Percentiles rank a stretch among this genome's conserved stretches.
These are phyloP conservation scores for Candida sp. DNA, from an alignment of 1,139 yeast genomes.

Conservation along the genomic window DNA sequence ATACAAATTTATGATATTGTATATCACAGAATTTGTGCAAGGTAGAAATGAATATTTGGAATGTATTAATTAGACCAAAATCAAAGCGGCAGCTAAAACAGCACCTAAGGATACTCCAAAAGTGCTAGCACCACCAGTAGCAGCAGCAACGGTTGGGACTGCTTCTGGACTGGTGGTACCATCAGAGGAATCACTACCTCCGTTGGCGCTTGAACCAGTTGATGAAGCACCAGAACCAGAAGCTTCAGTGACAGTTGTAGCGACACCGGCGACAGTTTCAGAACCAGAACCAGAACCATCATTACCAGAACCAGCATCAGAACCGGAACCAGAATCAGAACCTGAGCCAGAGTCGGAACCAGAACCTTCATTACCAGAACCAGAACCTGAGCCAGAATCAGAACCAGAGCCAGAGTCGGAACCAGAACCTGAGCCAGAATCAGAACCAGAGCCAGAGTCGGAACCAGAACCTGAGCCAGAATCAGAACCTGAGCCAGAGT, in stretches of 20 bases:
- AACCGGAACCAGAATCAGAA: too few relatives aligned
- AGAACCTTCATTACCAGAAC: conserved; percentile 1
- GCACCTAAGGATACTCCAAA: not conserved
- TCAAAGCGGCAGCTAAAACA: not conserved
- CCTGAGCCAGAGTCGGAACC: conserved; percentile 3
- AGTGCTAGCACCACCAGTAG: not conserved
- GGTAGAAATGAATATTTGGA: not conserved
- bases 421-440: too few relatives aligned
- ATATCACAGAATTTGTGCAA: too few relatives aligned
- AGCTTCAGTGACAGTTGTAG: too few relatives aligned
- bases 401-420: conserved; percentile 4
- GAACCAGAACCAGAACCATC: not conserved
- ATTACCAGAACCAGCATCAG: too few relatives aligned
- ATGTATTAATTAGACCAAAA: not conserved
- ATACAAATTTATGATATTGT: too few relatives aligned
- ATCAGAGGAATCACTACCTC: not conserved
- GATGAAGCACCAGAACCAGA: too few relatives aligned
- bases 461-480: too few relatives aligned
- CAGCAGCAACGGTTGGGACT: not conserved
- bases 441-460: too few relatives aligned
- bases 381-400: too few relatives aligned
- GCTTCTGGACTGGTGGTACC: not conserved
- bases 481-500: too few relatives aligned
- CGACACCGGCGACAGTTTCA: not conserved
- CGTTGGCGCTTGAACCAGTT: too few relatives aligned